Conservation (phyloP, 2,329 filamentous ascomycete species). For the Apiospora pterosperma region DNA sequence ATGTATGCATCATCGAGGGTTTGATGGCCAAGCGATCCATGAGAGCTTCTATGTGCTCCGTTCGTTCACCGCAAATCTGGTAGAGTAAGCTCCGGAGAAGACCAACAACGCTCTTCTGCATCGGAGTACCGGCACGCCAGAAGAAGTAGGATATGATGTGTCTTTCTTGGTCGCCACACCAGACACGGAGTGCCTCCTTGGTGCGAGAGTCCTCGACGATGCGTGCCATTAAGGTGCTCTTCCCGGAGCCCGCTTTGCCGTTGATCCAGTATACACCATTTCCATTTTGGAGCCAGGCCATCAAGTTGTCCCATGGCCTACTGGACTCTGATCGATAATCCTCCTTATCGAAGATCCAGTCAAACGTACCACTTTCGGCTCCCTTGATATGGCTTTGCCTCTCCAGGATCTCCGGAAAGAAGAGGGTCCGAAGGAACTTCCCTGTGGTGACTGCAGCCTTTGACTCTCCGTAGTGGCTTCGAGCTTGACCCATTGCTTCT, state of each 20-base stretch:
- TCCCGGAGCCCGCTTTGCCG: background rate
- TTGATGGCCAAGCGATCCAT: background rate
- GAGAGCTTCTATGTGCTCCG: background rate
- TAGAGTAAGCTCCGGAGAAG: background rate
- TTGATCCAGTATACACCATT: background rate
- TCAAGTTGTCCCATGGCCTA: background rate
- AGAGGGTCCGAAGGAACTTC: background rate
- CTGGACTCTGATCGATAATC: too few relatives aligned
- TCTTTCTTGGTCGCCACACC: background rate
- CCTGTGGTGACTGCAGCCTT: background rate
- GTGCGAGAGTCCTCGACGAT: background rate
- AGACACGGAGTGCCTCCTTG: background rate
- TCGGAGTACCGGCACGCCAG: background rate
- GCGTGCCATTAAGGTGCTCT: background rate
- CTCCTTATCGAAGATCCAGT: background rate
- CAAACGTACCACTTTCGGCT: background rate
- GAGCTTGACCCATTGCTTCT: background rate
- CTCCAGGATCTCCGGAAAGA: background rate
- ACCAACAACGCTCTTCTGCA: background rate
- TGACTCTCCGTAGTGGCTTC: background rate
- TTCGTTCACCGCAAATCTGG: background rate
- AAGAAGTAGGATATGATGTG: background rate
- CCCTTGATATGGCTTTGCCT: background rate
- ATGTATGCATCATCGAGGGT: background rate
- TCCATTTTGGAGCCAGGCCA: background rate